These are phyloP conservation scores for Stephania japonica DNA, from an alignment of 164 flowering plant species.

Conservation along the genomic window DNA sequence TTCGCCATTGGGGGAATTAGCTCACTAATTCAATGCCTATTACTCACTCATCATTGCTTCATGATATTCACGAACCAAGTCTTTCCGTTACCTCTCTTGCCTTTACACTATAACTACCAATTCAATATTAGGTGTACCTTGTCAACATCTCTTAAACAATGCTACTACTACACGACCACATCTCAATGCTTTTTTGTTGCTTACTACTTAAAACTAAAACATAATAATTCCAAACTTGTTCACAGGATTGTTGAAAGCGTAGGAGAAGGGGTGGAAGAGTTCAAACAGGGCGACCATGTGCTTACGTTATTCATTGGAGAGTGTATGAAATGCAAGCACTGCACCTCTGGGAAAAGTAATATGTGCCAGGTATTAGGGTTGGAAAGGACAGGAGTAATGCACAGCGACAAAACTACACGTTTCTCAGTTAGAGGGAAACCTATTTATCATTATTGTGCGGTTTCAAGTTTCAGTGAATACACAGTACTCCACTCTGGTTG, in stretches of 20 bases:
- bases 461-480: conserved; percentile 95
- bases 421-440: conserved; percentile 81
- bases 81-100: neutral
- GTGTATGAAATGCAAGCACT: conserved; percentile 74
- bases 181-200: neutral
- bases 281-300: conserved; percentile 84
- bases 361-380: conserved; percentile 79
- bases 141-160: neutral
- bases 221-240: neutral
- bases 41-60: neutral
- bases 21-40: neutral
- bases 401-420: conserved; percentile 82
- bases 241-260: conserved; percentile 91
- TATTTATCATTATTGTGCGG: conserved; percentile 88
- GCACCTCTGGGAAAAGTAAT: conserved; percentile 77
- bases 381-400: conserved; percentile 94
- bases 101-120: neutral
- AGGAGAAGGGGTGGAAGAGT: conserved; percentile 86
- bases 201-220: neutral
- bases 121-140: neutral
- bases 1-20: neutral
- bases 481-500: conserved; percentile 95
- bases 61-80: neutral
- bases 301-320: conserved; percentile 91
- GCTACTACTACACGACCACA: neutral